Conservation (phyloP, 2,329 filamentous ascomycete species). For the Arthrocladium fulminans region DNA sequence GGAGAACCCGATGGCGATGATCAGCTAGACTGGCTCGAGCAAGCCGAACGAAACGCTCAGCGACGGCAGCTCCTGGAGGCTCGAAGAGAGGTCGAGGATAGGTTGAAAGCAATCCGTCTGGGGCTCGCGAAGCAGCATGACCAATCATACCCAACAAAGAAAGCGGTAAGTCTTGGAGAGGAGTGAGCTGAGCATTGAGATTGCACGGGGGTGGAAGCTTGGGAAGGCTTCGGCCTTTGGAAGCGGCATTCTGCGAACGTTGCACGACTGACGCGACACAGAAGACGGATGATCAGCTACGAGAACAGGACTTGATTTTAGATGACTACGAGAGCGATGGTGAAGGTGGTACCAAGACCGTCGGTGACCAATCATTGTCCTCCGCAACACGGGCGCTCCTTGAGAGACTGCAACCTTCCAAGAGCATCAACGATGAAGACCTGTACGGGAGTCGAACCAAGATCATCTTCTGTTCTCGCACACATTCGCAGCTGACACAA, state of each 20-base stretch:
- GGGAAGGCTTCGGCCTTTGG: not conserved
- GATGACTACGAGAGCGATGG: constrained; percentile 63
- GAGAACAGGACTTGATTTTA: constrained; percentile 64
- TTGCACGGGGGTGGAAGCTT: not conserved
- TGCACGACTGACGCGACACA: not conserved
- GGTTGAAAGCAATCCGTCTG: constrained; percentile 23
- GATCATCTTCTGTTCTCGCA: constrained; percentile 87
- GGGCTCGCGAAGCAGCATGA: constrained; percentile 23
- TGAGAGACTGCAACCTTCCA: constrained; percentile 48
- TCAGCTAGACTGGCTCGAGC: constrained; percentile 73
- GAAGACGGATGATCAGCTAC: constrained; percentile 18
- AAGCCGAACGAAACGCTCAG: constrained; percentile 63
- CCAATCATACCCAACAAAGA: constrained; percentile 41
- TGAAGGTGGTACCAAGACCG: constrained; percentile 32
- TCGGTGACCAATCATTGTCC: constrained; percentile 48
- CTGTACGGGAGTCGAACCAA: constrained; percentile 60
- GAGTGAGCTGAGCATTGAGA: not conserved
- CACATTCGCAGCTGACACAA: constrained; percentile 83
- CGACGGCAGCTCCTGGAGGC: constrained; percentile 56
- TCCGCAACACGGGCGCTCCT: constrained; percentile 67
- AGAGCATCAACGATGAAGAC: constrained; percentile 34
- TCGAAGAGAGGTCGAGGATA: constrained; percentile 64
- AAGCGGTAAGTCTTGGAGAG: constrained; percentile 28
- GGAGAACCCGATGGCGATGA: constrained; percentile 12
- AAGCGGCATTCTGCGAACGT: not conserved